Percentiles rank a stretch among this genome's conserved stretches.
phyloP scores from a whole-genome alignment of 2,329 filamentous ascomycete genomes.

The Fonsecaea multimorphosa region DNA sequence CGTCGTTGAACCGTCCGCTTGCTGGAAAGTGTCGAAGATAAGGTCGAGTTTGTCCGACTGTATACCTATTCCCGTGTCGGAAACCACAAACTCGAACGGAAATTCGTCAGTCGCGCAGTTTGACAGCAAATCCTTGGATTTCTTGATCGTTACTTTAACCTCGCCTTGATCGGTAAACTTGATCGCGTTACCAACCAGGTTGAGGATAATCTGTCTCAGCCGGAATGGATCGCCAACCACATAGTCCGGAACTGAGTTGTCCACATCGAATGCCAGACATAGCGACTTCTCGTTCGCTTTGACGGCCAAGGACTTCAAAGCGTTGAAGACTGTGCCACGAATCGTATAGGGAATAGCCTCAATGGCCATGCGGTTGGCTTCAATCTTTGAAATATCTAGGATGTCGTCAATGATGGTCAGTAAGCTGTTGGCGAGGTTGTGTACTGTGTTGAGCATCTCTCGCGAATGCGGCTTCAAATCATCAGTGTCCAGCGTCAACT shows the following conservation, averaged over 20 bases:
- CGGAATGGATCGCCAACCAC: conserved; percentile 97
- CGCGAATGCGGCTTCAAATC: conserved; percentile 93
- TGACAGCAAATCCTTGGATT: conserved; percentile 60
- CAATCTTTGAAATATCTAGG: conserved; percentile 75
- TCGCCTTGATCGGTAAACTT: conserved; percentile 98
- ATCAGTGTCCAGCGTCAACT: conserved; percentile 92
- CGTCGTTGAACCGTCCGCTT: conserved; percentile 95
- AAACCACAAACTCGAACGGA: conserved; percentile 92
- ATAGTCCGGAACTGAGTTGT: conserved; percentile 91
- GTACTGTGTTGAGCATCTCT: conserved; percentile 98
- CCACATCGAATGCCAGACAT: conserved; percentile 90
- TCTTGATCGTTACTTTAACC: conserved; percentile 89
- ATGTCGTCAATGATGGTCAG: conserved; percentile 93
- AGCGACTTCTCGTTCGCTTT: conserved; percentile 96
- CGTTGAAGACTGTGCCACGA: conserved; percentile 94
- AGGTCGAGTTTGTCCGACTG: conserved; percentile 92
- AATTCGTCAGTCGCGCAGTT: conserved; percentile 77
- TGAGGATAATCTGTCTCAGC: conserved; percentile 93
- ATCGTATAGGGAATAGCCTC: conserved; percentile 97
- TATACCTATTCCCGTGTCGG: conserved; percentile 96
- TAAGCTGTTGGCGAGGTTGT: conserved; percentile 93
- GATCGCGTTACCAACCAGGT: conserved; percentile 96
- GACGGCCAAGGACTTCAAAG: conserved; percentile 93
- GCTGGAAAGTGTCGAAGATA: conserved; percentile 99
- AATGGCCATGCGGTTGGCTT: conserved; percentile 97